Conservation (phyloP, 768 basidiomycete species). For the Termitomyces heimii region DNA sequence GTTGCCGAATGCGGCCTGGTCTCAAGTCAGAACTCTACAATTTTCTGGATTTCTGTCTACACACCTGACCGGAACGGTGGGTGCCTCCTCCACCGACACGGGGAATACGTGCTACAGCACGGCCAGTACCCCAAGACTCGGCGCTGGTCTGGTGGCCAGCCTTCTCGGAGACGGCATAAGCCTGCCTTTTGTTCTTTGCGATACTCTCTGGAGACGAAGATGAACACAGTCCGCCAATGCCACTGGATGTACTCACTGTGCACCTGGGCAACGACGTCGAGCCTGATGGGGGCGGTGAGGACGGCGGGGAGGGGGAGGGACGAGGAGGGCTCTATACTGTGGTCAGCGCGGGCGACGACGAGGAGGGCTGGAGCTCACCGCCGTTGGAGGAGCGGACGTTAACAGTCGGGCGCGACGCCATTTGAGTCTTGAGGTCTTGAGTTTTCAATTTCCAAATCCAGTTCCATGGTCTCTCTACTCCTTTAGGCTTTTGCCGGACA, state of each 20-base stretch:
- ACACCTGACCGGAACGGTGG: constrained; percentile 93
- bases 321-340: constrained; percentile 65
- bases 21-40: constrained; percentile 1
- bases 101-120: constrained; percentile 99
- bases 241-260: constrained; percentile 75
- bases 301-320: constrained; percentile 94
- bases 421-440: constrained; percentile 46
- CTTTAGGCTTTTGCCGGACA: constrained; percentile 35
- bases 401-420: constrained; percentile 94
- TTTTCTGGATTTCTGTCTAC: constrained; percentile 12
- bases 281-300: constrained; percentile 94
- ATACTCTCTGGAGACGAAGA: constrained; percentile 68
- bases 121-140: constrained; percentile 99
- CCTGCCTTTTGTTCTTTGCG: constrained; percentile 96
- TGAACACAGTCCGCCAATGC: background rate
- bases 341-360: background rate
- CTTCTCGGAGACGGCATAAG: constrained; percentile 95
- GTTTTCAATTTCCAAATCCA: constrained; percentile 20
- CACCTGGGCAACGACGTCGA: constrained; percentile 97
- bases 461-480: background rate
- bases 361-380: constrained; percentile 38
- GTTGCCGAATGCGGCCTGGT: constrained; percentile 96
- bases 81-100: constrained; percentile 99
- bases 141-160: constrained; percentile 99
- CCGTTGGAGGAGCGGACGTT: constrained; percentile 72